phyloP scores from a whole-genome alignment of 1,284 basidiomycete genomes.

The Puccinia polysora region DNA sequence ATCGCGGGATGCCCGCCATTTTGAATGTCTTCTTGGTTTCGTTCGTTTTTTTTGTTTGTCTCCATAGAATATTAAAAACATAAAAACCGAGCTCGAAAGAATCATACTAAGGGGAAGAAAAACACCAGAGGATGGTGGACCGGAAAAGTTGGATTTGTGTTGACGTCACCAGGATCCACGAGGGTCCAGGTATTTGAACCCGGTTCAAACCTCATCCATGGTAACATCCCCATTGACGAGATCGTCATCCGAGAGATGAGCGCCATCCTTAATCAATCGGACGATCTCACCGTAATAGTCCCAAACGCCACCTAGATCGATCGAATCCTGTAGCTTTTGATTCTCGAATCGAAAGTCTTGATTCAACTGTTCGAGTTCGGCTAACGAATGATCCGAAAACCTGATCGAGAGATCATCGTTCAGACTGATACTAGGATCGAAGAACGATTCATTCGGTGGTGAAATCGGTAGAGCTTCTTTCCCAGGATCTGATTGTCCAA shows the following conservation, averaged over 20 bases:
- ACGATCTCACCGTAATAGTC: constrained; percentile 37
- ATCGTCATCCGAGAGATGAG: constrained; percentile 9
- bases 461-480: constrained; percentile 22
- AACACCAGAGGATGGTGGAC: too few species aligned
- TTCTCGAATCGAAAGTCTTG: constrained; percentile 29
- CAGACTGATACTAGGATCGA: constrained; percentile 21
- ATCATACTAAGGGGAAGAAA: too few species aligned
- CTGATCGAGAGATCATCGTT: constrained; percentile 31
- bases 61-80: not conserved
- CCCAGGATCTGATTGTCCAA: constrained; percentile 3
- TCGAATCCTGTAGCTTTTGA: constrained; percentile 19
- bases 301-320: constrained; percentile 30
- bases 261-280: constrained; percentile 27
- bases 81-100: too few species aligned
- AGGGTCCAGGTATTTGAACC: too few species aligned
- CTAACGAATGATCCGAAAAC: constrained; percentile 32
- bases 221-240: too few species aligned
- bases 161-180: too few species aligned
- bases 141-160: too few species aligned
- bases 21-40: too few species aligned
- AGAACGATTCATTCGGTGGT: constrained; percentile 32
- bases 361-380: constrained; percentile 29
- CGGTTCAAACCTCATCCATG: too few species aligned
- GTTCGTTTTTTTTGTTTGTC: not conserved
- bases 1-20: too few species aligned